Conservation (phyloP, 1,139 yeast species). For the Lodderomyces metapsilosis region DNA sequence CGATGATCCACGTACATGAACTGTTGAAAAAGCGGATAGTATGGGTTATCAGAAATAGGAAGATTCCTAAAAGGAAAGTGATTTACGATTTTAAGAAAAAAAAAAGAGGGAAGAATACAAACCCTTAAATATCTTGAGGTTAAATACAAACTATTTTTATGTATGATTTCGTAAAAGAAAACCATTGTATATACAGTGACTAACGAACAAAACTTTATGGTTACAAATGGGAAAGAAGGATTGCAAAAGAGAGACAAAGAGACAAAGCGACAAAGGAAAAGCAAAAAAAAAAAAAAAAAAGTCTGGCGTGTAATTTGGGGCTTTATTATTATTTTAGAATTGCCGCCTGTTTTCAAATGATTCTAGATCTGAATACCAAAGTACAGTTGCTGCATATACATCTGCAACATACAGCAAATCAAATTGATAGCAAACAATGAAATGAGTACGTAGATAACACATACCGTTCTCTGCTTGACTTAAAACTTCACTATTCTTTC, state of each 20-base stretch:
- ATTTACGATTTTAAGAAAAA: too few species aligned
- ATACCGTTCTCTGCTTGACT: too few species aligned
- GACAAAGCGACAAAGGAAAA: too few species aligned
- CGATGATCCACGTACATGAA: slow-evolving; percentile 1
- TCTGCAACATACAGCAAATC: too few species aligned
- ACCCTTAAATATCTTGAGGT: neutral
- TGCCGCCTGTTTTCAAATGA: neutral
- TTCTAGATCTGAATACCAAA: neutral
- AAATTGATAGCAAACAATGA: neutral
- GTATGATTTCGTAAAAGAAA: neutral
- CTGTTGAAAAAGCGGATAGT: too few species aligned
- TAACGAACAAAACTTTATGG: neutral
- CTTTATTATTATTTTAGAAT: neutral
- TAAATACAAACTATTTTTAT: neutral
- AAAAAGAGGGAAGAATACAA: neutral
- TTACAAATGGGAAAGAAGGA: too few species aligned
- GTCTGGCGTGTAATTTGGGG: neutral
- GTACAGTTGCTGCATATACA: neutral
- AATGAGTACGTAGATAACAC: neutral
- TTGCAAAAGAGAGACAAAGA: too few species aligned
- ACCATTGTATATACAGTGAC: neutral
- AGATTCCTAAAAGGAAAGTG: too few species aligned
- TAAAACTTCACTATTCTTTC: too few species aligned
- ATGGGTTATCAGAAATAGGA: too few species aligned
- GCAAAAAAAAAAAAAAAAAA: neutral